phyloP scores from a whole-genome alignment of 805 yeast genomes.

The Teunomyces stri region DNA sequence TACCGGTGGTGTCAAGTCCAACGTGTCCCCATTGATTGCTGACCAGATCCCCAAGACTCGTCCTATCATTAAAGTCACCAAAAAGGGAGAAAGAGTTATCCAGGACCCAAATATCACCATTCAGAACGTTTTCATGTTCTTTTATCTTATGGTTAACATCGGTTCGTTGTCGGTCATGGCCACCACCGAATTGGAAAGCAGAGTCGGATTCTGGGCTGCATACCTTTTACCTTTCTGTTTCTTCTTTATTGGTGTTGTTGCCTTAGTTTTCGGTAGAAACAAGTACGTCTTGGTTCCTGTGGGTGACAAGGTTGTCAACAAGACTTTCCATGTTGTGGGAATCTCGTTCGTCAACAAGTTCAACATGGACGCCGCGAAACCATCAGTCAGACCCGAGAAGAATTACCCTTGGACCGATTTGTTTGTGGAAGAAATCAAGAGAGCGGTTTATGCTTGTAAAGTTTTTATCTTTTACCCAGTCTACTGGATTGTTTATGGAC shows the following conservation, averaged over 20 bases:
- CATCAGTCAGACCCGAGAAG: constrained; percentile 48
- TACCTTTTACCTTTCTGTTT: constrained; percentile 65
- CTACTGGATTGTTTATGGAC: constrained; percentile 70
- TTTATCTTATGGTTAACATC: constrained; percentile 72
- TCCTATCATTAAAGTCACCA: constrained; percentile 37
- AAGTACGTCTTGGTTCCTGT: constrained; percentile 59
- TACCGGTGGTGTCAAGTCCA: constrained; percentile 79
- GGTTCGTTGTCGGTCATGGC: constrained; percentile 76
- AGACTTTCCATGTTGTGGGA: constrained; percentile 44
- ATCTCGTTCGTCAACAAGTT: constrained; percentile 47
- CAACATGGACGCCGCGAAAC: constrained; percentile 55
- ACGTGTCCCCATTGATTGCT: constrained; percentile 72
- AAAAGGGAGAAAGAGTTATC: constrained; percentile 39
- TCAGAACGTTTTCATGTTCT: constrained; percentile 72
- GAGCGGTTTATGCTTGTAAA: constrained; percentile 68
- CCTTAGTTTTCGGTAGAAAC: constrained; percentile 53
- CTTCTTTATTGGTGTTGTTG: constrained; percentile 51
- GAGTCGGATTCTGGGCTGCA: constrained; percentile 73
- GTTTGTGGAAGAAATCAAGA: constrained; percentile 70
- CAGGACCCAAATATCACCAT: constrained; percentile 67
- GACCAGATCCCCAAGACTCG: constrained; percentile 42
- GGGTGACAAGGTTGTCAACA: constrained; percentile 57
- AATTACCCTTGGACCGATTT: constrained; percentile 60
- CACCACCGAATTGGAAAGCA: constrained; percentile 67
- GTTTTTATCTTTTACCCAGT: constrained; percentile 70